Evolutionary conservation across 192 early-diverging fungal genomes (phyloP).

Genomic region (Coemansia sp.): DNA sequence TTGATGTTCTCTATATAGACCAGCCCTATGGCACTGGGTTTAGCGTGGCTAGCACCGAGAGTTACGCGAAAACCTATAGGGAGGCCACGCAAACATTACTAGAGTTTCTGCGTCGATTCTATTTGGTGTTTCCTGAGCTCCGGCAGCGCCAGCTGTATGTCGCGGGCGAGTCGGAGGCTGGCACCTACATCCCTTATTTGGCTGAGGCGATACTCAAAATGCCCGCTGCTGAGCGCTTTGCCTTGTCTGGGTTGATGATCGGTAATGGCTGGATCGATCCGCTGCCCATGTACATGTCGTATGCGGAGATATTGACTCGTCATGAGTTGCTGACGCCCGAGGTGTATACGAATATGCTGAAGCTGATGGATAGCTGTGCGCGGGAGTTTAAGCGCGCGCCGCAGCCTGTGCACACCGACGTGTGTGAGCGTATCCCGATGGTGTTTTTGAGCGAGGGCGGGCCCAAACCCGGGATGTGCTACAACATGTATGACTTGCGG

Average conservation of each 20-base stretch:
- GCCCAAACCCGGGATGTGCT: conserved; percentile 54
- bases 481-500: conserved; percentile 75
- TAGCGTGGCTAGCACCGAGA: conserved; percentile 19
- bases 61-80: conserved; percentile 35
- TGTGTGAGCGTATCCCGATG: conserved; percentile 41
- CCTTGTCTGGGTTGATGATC: conserved; percentile 60
- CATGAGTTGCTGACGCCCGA: conserved; percentile 33
- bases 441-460: conserved; percentile 42
- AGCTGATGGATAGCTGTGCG: conserved; percentile 38
- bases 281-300: conserved; percentile 58
- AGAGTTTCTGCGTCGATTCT: conserved; percentile 62
- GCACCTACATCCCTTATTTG: conserved; percentile 71
- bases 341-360: conserved; percentile 25
- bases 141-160: conserved; percentile 60
- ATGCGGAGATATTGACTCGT: conserved; percentile 46
- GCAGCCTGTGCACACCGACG: conserved; percentile 50
- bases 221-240: conserved; percentile 17
- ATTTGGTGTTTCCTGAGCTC: conserved; percentile 59
- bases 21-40: conserved; percentile 71
- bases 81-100: conserved; percentile 54
- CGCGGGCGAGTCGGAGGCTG: conserved; percentile 77
- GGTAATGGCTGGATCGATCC: conserved; percentile 85
- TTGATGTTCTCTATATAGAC: conserved; percentile 61
- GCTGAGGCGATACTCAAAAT: conserved; percentile 59
- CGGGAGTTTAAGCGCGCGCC: conserved; percentile 45